Evolutionary conservation across 768 basidiomycete genomes (phyloP).

Genomic region (Serendipita sp.): DNA sequence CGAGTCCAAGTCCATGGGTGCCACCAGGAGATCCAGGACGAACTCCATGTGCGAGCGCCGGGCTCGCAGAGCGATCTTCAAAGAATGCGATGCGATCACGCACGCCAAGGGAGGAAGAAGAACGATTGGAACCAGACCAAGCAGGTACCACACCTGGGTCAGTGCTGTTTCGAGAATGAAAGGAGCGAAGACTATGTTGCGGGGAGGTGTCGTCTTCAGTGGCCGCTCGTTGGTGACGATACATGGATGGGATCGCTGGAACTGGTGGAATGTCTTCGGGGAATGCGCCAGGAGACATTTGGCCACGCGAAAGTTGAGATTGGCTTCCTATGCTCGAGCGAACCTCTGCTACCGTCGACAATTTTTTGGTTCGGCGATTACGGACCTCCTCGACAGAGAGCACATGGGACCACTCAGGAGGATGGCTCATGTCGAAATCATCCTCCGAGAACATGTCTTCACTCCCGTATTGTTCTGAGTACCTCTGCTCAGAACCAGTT

Average conservation of each 20-base stretch:
- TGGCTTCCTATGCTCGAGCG: neutral
- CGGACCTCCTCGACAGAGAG: neutral
- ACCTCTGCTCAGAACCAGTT: neutral
- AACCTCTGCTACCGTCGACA: neutral
- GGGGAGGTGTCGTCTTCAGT: neutral
- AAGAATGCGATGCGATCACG: neutral
- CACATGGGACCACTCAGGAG: neutral
- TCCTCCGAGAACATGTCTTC: neutral
- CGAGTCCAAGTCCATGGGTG: neutral
- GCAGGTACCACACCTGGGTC: neutral
- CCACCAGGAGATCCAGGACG: conserved; percentile 1
- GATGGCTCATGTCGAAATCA: neutral
- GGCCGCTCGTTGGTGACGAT: neutral
- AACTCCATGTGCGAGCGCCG: neutral
- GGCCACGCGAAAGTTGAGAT: neutral
- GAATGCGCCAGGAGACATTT: neutral
- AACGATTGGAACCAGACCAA: neutral
- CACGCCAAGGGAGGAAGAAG: neutral
- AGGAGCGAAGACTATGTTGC: neutral
- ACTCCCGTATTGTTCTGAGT: neutral
- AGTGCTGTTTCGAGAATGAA: neutral
- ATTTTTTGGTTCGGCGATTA: neutral
- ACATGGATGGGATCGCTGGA: neutral
- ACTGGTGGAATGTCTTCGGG: conserved; percentile 3
- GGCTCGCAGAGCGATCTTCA: neutral